Evolutionary conservation across 176 grass and related monocot genomes (phyloP).

Genomic region (Oryza glaberrima): DNA sequence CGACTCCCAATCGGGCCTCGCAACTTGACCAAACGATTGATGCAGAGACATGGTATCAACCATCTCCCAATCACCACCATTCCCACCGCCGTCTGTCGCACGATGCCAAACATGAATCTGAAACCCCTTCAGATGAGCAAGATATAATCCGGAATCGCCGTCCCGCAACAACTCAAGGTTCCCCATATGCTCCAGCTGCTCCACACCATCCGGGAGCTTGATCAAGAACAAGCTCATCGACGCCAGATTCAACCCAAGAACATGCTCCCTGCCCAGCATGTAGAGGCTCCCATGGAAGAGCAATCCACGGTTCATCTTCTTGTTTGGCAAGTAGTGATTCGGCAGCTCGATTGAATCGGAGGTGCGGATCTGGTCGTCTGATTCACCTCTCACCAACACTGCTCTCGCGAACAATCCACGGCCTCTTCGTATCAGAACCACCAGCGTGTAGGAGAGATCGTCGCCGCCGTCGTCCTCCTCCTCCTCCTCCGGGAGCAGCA

Average conservation of each 20-base stretch:
- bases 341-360: not conserved
- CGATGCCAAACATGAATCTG: not conserved
- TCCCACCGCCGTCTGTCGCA: not conserved
- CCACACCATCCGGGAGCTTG: not conserved
- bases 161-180: not conserved
- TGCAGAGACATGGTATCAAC: not conserved
- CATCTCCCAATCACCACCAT: not conserved
- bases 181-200: not conserved
- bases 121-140: not conserved
- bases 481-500: not conserved
- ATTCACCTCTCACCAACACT: not conserved
- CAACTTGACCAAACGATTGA: not conserved
- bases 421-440: not conserved
- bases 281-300: not conserved
- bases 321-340: not conserved
- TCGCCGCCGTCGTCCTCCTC: not conserved
- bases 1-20: not conserved
- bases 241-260: not conserved
- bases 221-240: not conserved
- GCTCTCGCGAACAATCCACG: not conserved
- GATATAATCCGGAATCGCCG: not conserved
- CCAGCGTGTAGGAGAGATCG: not conserved
- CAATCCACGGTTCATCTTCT: not conserved
- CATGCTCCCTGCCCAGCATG: not conserved
- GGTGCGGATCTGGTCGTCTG: not conserved